phyloP scores from a whole-genome alignment of 1,139 yeast genomes.

The Yamadazyma membranifaciens region DNA sequence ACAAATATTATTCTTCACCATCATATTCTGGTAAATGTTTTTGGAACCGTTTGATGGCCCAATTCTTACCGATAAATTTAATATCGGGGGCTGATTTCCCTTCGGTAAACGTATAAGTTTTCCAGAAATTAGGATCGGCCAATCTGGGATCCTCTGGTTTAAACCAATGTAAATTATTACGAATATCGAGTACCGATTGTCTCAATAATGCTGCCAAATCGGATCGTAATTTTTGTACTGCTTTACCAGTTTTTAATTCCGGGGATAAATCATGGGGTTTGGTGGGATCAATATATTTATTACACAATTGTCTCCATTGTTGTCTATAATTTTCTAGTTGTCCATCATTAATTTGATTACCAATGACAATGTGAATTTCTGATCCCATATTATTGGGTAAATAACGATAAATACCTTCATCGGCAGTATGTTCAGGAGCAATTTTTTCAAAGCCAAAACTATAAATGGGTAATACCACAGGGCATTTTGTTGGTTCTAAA shows the following conservation, averaged over 20 bases:
- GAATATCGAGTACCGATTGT: conserved; percentile 56
- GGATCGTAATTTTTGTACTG: conserved; percentile 64
- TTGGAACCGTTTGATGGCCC: conserved; percentile 76
- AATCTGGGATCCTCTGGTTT: conserved; percentile 60
- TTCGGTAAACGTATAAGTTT: conserved; percentile 56
- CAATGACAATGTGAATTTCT: conserved; percentile 67
- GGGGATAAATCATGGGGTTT: conserved; percentile 60
- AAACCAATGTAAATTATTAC: conserved; percentile 52
- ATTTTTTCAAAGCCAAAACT: conserved; percentile 84
- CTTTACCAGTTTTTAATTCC: conserved; percentile 59
- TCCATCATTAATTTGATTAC: conserved; percentile 65
- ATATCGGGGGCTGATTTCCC: conserved; percentile 69
- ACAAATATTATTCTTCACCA: conserved; percentile 10
- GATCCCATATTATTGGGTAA: conserved; percentile 69
- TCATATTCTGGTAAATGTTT: conserved; percentile 47
- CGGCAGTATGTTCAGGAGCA: conserved; percentile 74
- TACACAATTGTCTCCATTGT: conserved; percentile 67
- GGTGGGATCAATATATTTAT: conserved; percentile 46
- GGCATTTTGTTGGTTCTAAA: conserved; percentile 78
- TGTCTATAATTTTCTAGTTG: conserved; percentile 58
- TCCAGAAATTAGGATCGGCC: conserved; percentile 72
- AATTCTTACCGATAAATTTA: conserved; percentile 68
- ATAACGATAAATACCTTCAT: conserved; percentile 50
- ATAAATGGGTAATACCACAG: conserved; percentile 87
- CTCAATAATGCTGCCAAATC: conserved; percentile 70